Evolutionary conservation across 768 basidiomycete species (phyloP).

Genomic region (Lentinula aciculospora): DNA sequence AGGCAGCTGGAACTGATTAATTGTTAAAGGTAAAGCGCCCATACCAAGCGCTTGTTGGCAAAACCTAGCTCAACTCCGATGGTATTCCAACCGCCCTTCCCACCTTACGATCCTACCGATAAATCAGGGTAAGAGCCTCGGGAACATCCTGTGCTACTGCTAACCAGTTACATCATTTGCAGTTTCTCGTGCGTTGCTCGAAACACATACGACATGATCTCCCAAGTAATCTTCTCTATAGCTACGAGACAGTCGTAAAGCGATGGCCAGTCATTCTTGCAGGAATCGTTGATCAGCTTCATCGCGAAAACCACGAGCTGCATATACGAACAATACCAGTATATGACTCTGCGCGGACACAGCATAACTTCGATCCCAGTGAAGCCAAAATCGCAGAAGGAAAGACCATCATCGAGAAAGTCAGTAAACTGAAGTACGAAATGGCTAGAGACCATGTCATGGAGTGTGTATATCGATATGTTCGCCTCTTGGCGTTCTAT

Average conservation of each 20-base stretch:
- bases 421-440: slow-evolving; percentile 79
- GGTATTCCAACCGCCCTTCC: slow-evolving; percentile 49
- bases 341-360: slow-evolving; percentile 14
- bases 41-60: not conserved
- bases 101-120: slow-evolving; percentile 74
- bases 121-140: slow-evolving; percentile 43
- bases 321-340: slow-evolving; percentile 18
- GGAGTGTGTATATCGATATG: slow-evolving; percentile 57
- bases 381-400: slow-evolving; percentile 63
- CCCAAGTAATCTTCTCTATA: slow-evolving; percentile 18
- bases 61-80: slow-evolving; percentile 6
- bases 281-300: slow-evolving; percentile 68
- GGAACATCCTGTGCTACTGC: slow-evolving; percentile 1
- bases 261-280: slow-evolving; percentile 87
- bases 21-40: not conserved
- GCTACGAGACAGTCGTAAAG: slow-evolving; percentile 74
- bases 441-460: slow-evolving; percentile 75
- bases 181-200: slow-evolving; percentile 62
- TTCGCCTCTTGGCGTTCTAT: not conserved
- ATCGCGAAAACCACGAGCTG: slow-evolving; percentile 61
- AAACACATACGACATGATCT: not conserved
- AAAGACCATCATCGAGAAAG: slow-evolving; percentile 65
- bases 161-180: not conserved
- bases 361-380: slow-evolving; percentile 9
- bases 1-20: not conserved